Conservation (phyloP, 805 yeast species). For the Teunomyces aglyptinius region DNA sequence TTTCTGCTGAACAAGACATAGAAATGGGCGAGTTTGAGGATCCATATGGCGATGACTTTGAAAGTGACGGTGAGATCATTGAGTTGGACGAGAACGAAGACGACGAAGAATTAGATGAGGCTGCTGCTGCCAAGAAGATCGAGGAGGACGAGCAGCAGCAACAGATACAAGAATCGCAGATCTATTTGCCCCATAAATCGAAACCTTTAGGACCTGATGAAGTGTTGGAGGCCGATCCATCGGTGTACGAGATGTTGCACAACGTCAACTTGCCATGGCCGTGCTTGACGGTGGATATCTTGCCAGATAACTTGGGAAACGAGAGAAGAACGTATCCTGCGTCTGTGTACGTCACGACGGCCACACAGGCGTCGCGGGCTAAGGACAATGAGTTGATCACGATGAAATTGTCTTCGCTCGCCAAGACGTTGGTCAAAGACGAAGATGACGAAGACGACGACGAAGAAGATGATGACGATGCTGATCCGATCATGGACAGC, state of each 20-base stretch:
- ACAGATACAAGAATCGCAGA: slow-evolving; percentile 36
- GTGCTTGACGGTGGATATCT: slow-evolving; percentile 82
- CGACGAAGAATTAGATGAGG: slow-evolving; percentile 33
- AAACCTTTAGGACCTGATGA: slow-evolving; percentile 94
- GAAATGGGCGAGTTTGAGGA: slow-evolving; percentile 87
- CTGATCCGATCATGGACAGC: slow-evolving; percentile 85
- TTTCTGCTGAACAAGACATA: slow-evolving; percentile 38
- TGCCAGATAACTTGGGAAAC: slow-evolving; percentile 82
- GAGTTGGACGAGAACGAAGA: slow-evolving; percentile 60
- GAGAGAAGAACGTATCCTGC: slow-evolving; percentile 93
- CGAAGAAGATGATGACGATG: slow-evolving; percentile 57
- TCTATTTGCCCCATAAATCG: slow-evolving; percentile 86
- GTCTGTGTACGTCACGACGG: slow-evolving; percentile 79
- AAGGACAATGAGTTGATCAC: slow-evolving; percentile 88
- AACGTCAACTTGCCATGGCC: slow-evolving; percentile 96
- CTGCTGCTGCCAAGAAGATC: slow-evolving; percentile 35
- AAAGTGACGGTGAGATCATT: slow-evolving; percentile 85
- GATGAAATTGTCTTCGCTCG: slow-evolving; percentile 75
- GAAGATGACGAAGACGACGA: slow-evolving; percentile 69
- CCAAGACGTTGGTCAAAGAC: slow-evolving; percentile 83
- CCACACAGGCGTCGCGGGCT: slow-evolving; percentile 85
- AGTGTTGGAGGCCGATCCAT: slow-evolving; percentile 92
- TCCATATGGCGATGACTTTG: slow-evolving; percentile 87
- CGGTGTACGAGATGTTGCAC: slow-evolving; percentile 95
- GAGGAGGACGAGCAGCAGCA: slow-evolving; percentile 34